These are phyloP conservation scores for Sutorius australiensis DNA, from an alignment of 768 basidiomycete species.

Conservation along the genomic window DNA sequence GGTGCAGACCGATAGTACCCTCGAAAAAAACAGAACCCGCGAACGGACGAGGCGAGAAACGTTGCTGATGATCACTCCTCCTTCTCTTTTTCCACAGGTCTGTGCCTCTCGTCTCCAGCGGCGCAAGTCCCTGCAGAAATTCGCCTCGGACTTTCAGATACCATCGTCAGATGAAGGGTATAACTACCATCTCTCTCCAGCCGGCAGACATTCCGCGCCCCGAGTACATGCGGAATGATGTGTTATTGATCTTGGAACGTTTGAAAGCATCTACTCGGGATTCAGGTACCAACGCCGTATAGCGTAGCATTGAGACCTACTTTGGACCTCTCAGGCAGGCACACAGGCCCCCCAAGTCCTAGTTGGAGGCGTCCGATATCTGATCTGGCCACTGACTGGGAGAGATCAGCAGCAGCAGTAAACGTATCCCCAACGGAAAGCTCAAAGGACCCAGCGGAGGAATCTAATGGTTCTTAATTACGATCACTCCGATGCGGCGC, in stretches of 20 bases:
- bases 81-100: conserved; percentile 37
- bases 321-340: conserved; percentile 16
- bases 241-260: conserved; percentile 49
- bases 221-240: conserved; percentile 48
- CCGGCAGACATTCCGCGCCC: conserved; percentile 37
- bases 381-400: conserved; percentile 11
- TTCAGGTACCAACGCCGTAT: conserved; percentile 7
- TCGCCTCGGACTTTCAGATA: conserved; percentile 55
- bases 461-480: conserved; percentile 22
- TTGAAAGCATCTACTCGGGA: conserved; percentile 34
- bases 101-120: conserved; percentile 57
- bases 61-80: conserved; percentile 13
- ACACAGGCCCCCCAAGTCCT: conserved; percentile 9
- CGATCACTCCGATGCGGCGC: conserved; percentile 14
- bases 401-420: conserved; percentile 9
- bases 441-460: conserved; percentile 25
- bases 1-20: background rate
- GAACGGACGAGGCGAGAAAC: background rate
- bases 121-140: conserved; percentile 56
- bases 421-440: conserved; percentile 18
- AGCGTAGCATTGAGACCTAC: conserved; percentile 5
- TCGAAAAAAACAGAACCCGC: conserved; percentile 5
- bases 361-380: conserved; percentile 19
- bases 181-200: conserved; percentile 42
- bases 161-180: conserved; percentile 62